Conservation (phyloP, 495 filamentous ascomycete genomes). For the Penicillium paradoxum region DNA sequence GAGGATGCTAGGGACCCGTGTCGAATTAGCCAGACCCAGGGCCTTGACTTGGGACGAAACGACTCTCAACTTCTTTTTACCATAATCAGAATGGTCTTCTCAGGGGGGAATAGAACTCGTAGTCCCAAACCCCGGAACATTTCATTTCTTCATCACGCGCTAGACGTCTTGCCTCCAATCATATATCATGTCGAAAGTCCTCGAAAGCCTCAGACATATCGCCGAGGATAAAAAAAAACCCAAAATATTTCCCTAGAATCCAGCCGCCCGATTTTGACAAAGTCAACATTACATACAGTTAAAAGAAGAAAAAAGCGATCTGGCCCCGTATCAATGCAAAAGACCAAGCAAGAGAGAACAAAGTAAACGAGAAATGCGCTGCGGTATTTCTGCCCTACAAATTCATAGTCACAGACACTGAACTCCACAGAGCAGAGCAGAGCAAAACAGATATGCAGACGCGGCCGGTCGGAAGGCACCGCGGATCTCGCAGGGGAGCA, state of each 20-base stretch:
- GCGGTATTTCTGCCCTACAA: not conserved
- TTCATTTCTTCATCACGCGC: slow-evolving; percentile 10
- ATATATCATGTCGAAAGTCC: slow-evolving; percentile 1
- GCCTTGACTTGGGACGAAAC: too few relatives aligned
- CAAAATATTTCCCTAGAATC: slow-evolving; percentile 16
- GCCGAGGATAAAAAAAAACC: slow-evolving; percentile 1
- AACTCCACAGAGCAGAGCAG: slow-evolving; percentile 3
- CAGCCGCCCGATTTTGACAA: slow-evolving; percentile 7
- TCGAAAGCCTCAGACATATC: not conserved
- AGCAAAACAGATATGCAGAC: slow-evolving; percentile 1
- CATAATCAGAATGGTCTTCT: too few relatives aligned
- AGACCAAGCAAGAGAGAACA: slow-evolving; percentile 5
- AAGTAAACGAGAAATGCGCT: slow-evolving; percentile 8
- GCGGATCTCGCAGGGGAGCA: not conserved
- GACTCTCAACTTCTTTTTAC: too few relatives aligned
- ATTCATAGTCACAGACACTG: slow-evolving; percentile 1
- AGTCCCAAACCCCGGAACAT: slow-evolving; percentile 6
- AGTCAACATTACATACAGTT: slow-evolving; percentile 29
- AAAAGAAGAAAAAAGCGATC: slow-evolving; percentile 8
- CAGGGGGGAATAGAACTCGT: not conserved
- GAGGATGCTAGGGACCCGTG: too few relatives aligned
- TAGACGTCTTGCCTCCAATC: not conserved
- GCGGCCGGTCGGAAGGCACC: not conserved
- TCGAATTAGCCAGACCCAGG: too few relatives aligned
- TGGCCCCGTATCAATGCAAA: slow-evolving; percentile 1